Base-by-base conservation (phyloP, 1,284 basidiomycete genomes). In the Chalciporus sp. region DNA sequence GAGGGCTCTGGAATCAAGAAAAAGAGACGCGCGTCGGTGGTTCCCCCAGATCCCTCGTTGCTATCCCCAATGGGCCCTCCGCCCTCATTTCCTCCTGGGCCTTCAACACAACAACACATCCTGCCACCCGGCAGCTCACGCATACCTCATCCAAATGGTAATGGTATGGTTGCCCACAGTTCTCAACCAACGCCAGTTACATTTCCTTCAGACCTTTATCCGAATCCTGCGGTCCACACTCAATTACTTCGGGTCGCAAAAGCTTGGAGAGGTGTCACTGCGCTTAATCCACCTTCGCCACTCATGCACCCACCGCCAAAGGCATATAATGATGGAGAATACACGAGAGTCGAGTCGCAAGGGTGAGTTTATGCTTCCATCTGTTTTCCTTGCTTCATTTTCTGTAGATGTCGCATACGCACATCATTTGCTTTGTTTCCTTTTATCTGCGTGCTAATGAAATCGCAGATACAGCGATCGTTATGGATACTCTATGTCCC, bases 261-360 rank as follows among this genome's bases (percentile, higher is more conserved):
- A 33, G 72, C 79, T 29, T 90, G 88, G 87, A 74, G 88, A 8
- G 88, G 87, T 1, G 72, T 89, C 23, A 82, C 82, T n/a, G 85
- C 87, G 4, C 72, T 88, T 56, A 65, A 72, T n/a, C 61, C 72
- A 23, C 62, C 70, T 3, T 65, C 58, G 9, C 56, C 67, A 9
- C 50, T 63, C 27, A 26, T 42, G 14, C 42, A 57, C 16, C 56
- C 56, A 2, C 68, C 70, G 12, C 61, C 67, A 17, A 67, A 42
- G 40, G 56, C 63, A 0, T 67, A 60, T 48, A 37, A 35, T 27
- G 65, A 69, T 39, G 45, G 51, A 46, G 61, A 31, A 35, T 67
- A 63, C 31, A 42, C 50, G 11, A 64, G 48, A 45, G 65, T 69
- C 26, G 59, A 68, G 26, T 56, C 67, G 14, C 65, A 68, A 60